phyloP scores from a whole-genome alignment of 1,284 basidiomycete species.

The Cryptococcus amylolentus region DNA sequence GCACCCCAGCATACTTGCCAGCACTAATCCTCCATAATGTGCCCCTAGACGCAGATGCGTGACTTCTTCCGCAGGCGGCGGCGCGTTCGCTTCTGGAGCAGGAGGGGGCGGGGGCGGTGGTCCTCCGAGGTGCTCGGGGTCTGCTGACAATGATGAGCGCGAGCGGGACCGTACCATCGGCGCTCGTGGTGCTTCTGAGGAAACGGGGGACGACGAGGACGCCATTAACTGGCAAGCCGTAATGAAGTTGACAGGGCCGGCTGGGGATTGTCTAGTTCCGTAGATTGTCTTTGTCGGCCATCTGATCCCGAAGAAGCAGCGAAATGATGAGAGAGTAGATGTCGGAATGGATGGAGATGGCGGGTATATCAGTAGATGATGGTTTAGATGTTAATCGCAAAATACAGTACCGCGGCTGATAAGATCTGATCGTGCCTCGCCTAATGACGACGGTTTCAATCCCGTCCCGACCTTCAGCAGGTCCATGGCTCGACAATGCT shows the following conservation, averaged over 20 bases:
- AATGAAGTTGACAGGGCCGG: not conserved
- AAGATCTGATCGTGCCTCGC: too few relatives aligned
- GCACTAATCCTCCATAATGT: slow-evolving; percentile 62
- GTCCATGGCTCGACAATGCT: too few relatives aligned
- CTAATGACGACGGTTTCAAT: too few relatives aligned
- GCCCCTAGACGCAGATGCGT: slow-evolving; percentile 25
- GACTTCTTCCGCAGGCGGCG: slow-evolving; percentile 13
- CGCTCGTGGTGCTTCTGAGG: not conserved
- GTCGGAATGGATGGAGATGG: too few relatives aligned
- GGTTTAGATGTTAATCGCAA: too few relatives aligned
- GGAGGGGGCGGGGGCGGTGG: slow-evolving; percentile 5
- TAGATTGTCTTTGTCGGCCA: too few relatives aligned
- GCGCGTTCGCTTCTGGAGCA: slow-evolving; percentile 11
- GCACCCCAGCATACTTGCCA: slow-evolving; percentile 72
- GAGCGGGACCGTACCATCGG: not conserved
- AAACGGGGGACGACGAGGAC: not conserved
- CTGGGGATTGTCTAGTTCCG: too few relatives aligned
- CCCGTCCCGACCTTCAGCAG: too few relatives aligned
- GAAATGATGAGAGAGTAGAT: too few relatives aligned
- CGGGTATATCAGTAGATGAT: too few relatives aligned
- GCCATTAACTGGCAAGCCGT: not conserved
- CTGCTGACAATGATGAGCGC: slow-evolving; percentile 10
- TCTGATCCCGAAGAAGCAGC: too few relatives aligned
- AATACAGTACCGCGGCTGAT: too few relatives aligned
- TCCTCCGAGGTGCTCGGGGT: slow-evolving; percentile 8